These are phyloP conservation scores for Inga leiocalycina DNA, from an alignment of 306 rosid species.

Conservation along the genomic window DNA sequence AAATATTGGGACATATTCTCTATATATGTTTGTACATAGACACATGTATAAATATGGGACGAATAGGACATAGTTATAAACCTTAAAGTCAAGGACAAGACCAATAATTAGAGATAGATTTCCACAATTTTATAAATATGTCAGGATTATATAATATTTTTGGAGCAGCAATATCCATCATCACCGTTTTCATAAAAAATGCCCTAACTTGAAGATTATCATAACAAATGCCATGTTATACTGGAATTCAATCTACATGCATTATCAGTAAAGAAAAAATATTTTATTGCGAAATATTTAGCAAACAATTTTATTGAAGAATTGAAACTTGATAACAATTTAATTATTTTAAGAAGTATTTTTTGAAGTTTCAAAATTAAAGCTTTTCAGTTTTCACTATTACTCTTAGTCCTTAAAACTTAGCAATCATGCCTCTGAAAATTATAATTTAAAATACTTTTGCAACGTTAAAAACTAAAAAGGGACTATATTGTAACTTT, in stretches of 20 bases:
- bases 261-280: too few relatives aligned
- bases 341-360: too few relatives aligned
- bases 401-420: background rate
- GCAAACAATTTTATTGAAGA: background rate
- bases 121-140: background rate
- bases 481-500: too few relatives aligned
- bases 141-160: too few relatives aligned
- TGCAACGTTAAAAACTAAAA: background rate
- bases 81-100: background rate
- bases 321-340: too few relatives aligned
- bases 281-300: too few relatives aligned
- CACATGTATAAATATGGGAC: background rate
- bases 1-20: background rate
- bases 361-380: too few relatives aligned
- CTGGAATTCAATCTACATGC: background rate
- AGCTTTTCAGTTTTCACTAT: background rate
- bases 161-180: too few relatives aligned
- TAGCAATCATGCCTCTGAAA: background rate
- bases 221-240: too few relatives aligned
- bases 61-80: background rate
- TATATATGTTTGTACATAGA: background rate
- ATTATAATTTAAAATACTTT: too few relatives aligned
- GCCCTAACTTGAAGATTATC: too few relatives aligned
- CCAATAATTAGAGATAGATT: background rate
- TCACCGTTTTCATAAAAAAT: too few relatives aligned